These are phyloP conservation scores for Neofusicoccum laricinum DNA, from an alignment of 2,329 filamentous ascomycete genomes.

Conservation along the genomic window DNA sequence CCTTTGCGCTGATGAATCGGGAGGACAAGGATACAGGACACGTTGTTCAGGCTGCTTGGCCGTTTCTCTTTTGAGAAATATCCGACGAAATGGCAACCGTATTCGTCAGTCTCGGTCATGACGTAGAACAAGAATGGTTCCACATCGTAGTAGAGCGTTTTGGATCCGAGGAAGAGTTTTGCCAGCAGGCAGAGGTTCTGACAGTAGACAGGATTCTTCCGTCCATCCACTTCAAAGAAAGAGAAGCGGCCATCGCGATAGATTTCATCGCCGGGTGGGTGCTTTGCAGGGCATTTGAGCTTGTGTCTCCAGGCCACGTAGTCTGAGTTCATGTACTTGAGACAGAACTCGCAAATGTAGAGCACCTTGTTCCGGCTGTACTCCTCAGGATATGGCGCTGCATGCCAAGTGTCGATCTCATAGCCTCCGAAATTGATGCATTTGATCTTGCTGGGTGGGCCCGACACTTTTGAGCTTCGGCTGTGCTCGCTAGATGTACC, in stretches of 20 bases:
- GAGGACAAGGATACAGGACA: constrained; percentile 92
- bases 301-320: constrained; percentile 98
- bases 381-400: constrained; percentile 95
- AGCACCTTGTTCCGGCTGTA: constrained; percentile 94
- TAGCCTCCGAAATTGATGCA: constrained; percentile 97
- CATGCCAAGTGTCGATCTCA: constrained; percentile 99
- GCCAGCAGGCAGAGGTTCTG: constrained; percentile 94
- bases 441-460: constrained; percentile 92
- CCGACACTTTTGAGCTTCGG: constrained; percentile 73
- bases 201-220: constrained; percentile 97
- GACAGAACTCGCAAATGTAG: constrained; percentile 99
- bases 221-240: constrained; percentile 95
- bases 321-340: constrained; percentile 99
- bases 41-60: constrained; percentile 91
- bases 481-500: constrained; percentile 60
- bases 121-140: constrained; percentile 97
- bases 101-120: constrained; percentile 88
- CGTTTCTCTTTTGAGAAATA: constrained; percentile 99
- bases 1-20: constrained; percentile 97
- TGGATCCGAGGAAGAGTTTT: constrained; percentile 97
- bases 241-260: constrained; percentile 89
- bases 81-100: constrained; percentile 95
- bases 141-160: constrained; percentile 97
- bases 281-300: constrained; percentile 88
- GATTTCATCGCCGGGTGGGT: constrained; percentile 96